Evolutionary conservation across 768 basidiomycete genomes (phyloP).

Genomic region (Lactarius trivialis): DNA sequence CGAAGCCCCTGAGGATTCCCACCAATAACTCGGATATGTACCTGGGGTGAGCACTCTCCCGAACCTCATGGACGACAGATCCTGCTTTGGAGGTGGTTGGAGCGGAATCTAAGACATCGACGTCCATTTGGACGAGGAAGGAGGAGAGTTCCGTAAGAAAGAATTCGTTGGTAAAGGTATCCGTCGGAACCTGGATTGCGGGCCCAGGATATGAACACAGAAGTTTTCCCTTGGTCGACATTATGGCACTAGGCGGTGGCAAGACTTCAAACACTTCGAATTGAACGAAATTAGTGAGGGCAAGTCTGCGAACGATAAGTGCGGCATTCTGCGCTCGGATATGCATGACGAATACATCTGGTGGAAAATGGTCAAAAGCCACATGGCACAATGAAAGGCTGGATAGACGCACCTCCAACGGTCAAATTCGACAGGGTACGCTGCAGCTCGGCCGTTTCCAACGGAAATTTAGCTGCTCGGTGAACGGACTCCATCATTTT

Average conservation of each 20-base stretch:
- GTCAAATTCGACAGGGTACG: not conserved
- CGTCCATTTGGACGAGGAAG: constrained; percentile 35
- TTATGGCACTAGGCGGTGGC: constrained; percentile 32
- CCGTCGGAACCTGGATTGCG: constrained; percentile 34
- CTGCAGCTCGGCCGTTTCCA: not conserved
- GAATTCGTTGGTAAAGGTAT: constrained; percentile 25
- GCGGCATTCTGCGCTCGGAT: constrained; percentile 45
- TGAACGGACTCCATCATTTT: constrained; percentile 3
- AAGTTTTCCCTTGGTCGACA: constrained; percentile 38
- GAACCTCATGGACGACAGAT: constrained; percentile 28
- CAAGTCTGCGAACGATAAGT: constrained; percentile 28
- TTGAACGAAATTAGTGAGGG: constrained; percentile 23
- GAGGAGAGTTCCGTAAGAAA: constrained; percentile 34
- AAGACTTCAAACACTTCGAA: constrained; percentile 46
- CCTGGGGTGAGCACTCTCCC: constrained; percentile 39
- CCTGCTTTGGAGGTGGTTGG: constrained; percentile 33
- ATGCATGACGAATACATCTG: constrained; percentile 36
- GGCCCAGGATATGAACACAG: constrained; percentile 42
- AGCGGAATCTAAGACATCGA: constrained; percentile 31
- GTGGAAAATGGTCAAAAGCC: not conserved
- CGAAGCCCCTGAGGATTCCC: constrained; percentile 40
- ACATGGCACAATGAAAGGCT: not conserved
- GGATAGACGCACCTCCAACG: not conserved
- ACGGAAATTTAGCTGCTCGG: not conserved
- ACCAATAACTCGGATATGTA: constrained; percentile 45